Base-by-base conservation (phyloP, 2,329 filamentous ascomycete species). In the Claviceps spartinae region DNA sequence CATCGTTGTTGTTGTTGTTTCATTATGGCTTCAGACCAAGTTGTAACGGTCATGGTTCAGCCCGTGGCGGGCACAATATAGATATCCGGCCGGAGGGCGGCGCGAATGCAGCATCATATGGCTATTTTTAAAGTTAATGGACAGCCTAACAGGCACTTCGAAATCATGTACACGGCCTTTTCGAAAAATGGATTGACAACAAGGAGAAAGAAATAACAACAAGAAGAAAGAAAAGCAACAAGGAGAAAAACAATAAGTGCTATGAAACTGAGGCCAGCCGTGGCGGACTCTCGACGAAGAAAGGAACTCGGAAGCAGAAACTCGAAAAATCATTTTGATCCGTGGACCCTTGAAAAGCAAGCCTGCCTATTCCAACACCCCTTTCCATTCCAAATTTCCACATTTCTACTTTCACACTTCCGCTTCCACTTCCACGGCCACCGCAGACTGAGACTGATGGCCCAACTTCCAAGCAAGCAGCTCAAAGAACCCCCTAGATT, bases 401-500 rank as follows among this genome's bases (percentile, higher is more conserved):
- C 8, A 34, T 11, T 11, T 34, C 30, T 34, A 34, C 30, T 11
- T 34, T 34, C 30, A 34, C 30, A 34, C 30, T 34, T 30, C 26
- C 24, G 4, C 22, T 22, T 22, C 22, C 22, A 26, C 24, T 8
- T 34, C 30, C 30, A 34, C 8, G 30, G 30, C 30, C 30, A 34
- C 30, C 30, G 3, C 30, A 11, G 30, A 11, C 30, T 34, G 30
- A 34, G 30, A 34, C 42, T 26, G 42, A 26, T 44, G 22, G 16
- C 13, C 20, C 22, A 40, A 40, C 37, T 34, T 34, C 30, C 8
- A 34, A 11, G 30, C 30, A 34, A 34, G 30, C 30, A 53, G 41
- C 5, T 55, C 51, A 55, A 43, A 54, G 53, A 51, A 58, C 52
- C n/a, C 37, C 53, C 55, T 64, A 63, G 54, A 64, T 52, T 37